Conservation (phyloP, 1,139 yeast species). For the Kodamaea arcana region DNA sequence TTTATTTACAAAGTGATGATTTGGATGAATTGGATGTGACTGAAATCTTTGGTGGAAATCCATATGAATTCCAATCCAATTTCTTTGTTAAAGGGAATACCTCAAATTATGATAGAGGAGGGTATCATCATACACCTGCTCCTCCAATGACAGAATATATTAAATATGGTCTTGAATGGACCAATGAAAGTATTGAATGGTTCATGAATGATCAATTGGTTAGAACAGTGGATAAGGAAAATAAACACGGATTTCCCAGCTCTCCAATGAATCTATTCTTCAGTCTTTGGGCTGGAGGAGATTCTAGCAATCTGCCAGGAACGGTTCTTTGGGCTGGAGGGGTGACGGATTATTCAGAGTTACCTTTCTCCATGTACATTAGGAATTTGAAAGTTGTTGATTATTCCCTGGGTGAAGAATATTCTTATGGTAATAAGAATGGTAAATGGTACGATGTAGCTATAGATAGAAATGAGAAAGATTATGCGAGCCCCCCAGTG, state of each 20-base stretch:
- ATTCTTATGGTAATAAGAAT: slow-evolving; percentile 26
- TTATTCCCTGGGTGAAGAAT: slow-evolving; percentile 31
- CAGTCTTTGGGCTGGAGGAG: slow-evolving; percentile 44
- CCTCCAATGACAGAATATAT: slow-evolving; percentile 24
- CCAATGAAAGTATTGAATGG: slow-evolving; percentile 31
- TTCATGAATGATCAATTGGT: slow-evolving; percentile 25
- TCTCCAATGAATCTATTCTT: slow-evolving; percentile 38
- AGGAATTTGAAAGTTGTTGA: slow-evolving; percentile 27
- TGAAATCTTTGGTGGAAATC: slow-evolving; percentile 41
- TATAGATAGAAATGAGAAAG: no score
- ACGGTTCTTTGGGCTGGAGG: slow-evolving; percentile 48
- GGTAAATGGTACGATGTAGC: background rate
- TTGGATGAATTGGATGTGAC: slow-evolving; percentile 46
- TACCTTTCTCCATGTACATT: slow-evolving; percentile 34
- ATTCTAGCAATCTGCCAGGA: slow-evolving; percentile 41
- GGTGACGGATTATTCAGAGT: slow-evolving; percentile 29
- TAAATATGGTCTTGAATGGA: slow-evolving; percentile 39
- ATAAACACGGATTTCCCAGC: slow-evolving; percentile 31
- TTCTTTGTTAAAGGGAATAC: slow-evolving; percentile 44
- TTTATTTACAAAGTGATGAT: slow-evolving; percentile 45
- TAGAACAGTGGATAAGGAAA: slow-evolving; percentile 18
- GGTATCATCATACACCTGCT: slow-evolving; percentile 22
- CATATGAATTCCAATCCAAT: slow-evolving; percentile 35
- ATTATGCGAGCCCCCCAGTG: no score
- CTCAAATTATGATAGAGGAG: slow-evolving; percentile 40